Evolutionary conservation across 129 eudicot species (phyloP), one percentile per base, ranked within the genome.

Genomic region (Rutidosis leptorrhynchoides): DNA sequence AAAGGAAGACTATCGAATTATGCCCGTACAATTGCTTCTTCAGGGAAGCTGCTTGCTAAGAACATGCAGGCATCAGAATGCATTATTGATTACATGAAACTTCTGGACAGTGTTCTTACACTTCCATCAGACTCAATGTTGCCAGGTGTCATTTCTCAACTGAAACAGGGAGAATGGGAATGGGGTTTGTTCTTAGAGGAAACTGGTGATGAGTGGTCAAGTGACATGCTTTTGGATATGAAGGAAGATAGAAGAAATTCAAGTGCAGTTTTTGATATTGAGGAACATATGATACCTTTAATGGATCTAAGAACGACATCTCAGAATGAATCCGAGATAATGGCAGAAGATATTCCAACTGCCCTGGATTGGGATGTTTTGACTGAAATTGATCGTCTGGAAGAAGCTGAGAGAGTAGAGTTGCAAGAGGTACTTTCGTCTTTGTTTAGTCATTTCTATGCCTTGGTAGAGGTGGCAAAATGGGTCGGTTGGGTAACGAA

Each of bases 61-160:
- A 93, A 93, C 89, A 82, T 93, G 89, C 83, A 83, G 30, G 95
- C 99, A 64, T 79, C 78, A 65, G 95, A 89, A 72, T 93, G 95
- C 80, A 84, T 84, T 35, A 43, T 55, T 48, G 89, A 82, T 56
- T 86, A 77, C 71, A 87, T 87, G 73, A 83, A 74, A 65, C 88
- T 93, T 72, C 64, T 93, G 70, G 89, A 82, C 64, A 67, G 78
- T 81, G 77, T 88, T 55, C 76, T 93, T 53, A 72, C 76, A 78
- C 91, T 86, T 72, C 98, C 98, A 42, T 86, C 98, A 78, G 92
- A 85, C 69, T 84, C 82, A 22, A 29, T 74, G 60, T 71, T 86
- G 62, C 95, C 98, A 60, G 76, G 81, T 12, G 68, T 64, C 4
- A 56, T 79, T 77, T 93, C 95, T 62, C 78, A 80, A 78, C 78